A percentile compares a stretch with the other conserved stretches of the same genome.
These are phyloP conservation scores for Trichoderma virens DNA, from an alignment of 495 filamentous ascomycete genomes.

Conservation along the genomic window DNA sequence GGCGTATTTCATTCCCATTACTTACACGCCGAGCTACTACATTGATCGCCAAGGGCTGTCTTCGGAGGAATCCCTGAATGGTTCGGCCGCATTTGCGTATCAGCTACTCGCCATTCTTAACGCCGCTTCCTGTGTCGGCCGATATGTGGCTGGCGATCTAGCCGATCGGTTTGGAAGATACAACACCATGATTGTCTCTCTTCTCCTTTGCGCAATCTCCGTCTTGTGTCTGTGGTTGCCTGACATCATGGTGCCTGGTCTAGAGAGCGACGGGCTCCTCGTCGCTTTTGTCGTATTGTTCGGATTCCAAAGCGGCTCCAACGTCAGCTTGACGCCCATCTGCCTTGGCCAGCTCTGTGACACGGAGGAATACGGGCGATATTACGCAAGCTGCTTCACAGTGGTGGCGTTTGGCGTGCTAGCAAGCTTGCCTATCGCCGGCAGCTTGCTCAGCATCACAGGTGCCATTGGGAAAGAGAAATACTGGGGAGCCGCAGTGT, in stretches of 20 bases:
- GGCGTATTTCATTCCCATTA: constrained; percentile 39
- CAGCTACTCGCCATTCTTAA: constrained; percentile 51
- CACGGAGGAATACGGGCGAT: constrained; percentile 76
- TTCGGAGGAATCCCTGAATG: constrained; percentile 5
- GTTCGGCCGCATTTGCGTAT: constrained; percentile 52
- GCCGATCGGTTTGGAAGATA: constrained; percentile 54
- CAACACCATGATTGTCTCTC: constrained; percentile 46
- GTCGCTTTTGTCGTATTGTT: constrained; percentile 70
- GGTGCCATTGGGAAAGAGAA: constrained; percentile 20
- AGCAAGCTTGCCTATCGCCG: constrained; percentile 83
- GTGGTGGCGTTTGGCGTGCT: constrained; percentile 82
- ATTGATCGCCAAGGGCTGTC: constrained; percentile 28
- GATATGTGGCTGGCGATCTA: constrained; percentile 60
- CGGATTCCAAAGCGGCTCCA: constrained; percentile 79
- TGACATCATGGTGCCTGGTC: constrained; percentile 36
- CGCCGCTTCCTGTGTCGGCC: constrained; percentile 53
- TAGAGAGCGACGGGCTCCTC: constrained; percentile 49
- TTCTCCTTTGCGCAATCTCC: constrained; percentile 57
- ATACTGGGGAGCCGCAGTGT: not conserved
- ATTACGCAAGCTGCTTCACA: constrained; percentile 81
- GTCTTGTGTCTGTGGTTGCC: constrained; percentile 70
- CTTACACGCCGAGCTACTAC: constrained; percentile 45
- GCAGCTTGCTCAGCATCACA: constrained; percentile 50
- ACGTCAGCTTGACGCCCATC: constrained; percentile 78
- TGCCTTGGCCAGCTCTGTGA: constrained; percentile 88